Evolutionary conservation across 345 rosid species (phyloP).

Genomic region (Passiflora organensis): DNA sequence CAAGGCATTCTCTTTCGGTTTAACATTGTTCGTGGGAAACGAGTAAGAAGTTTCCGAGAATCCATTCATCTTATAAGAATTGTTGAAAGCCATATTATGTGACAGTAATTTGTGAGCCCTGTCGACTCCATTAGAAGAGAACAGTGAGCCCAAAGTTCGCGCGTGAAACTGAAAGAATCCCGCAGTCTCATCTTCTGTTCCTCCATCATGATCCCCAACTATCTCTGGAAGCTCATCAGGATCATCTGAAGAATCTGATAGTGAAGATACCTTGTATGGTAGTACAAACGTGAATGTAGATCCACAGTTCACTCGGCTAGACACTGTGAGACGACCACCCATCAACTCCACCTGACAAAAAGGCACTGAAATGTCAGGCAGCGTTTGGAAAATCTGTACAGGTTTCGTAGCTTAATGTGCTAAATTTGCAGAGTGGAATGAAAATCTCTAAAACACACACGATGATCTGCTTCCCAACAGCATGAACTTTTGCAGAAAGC

Average conservation of each 20-base stretch:
- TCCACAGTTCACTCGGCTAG: constrained; percentile 73
- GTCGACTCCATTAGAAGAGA: constrained; percentile 49
- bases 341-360: constrained; percentile 74
- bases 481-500: no score
- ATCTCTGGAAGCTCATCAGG: constrained; percentile 75
- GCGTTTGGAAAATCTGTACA: not conserved
- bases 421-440: no score
- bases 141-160: constrained; percentile 49
- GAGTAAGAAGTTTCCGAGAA: constrained; percentile 33
- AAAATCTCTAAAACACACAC: no score
- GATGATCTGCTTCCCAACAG: no score
- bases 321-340: constrained; percentile 89
- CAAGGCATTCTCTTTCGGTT: constrained; percentile 34
- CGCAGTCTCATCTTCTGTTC: constrained; percentile 54
- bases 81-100: constrained; percentile 26
- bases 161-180: constrained; percentile 83
- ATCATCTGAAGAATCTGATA: constrained; percentile 59
- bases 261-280: constrained; percentile 66
- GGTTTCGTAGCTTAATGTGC: no score
- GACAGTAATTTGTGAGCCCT: constrained; percentile 37
- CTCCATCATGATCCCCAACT: constrained; percentile 42
- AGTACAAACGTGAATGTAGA: constrained; percentile 84
- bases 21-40: constrained; percentile 34
- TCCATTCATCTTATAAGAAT: constrained; percentile 35
- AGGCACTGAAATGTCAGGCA: constrained; percentile 17